phyloP scores from a whole-genome alignment of 2,329 filamentous ascomycete species.

The Aspergillus sp. region DNA sequence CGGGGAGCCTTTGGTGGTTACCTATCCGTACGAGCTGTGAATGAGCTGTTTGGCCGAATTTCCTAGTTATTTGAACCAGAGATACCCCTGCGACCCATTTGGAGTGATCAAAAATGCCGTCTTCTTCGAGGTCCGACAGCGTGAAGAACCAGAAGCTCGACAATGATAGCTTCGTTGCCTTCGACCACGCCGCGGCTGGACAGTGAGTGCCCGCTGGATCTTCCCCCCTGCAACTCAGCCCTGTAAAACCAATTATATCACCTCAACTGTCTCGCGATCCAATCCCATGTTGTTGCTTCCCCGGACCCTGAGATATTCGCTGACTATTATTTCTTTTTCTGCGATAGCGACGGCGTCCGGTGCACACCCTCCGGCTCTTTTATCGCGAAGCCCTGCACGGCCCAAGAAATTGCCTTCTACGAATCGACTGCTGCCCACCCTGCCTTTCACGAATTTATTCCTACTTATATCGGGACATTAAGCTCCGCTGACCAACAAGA shows the following conservation, averaged over 20 bases:
- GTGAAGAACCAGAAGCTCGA: slow-evolving; percentile 36
- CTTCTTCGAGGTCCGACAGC: slow-evolving; percentile 32
- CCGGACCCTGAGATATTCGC: not conserved
- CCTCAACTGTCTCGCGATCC: not conserved
- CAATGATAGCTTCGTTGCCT: slow-evolving; percentile 42
- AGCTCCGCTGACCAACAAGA: slow-evolving; percentile 58
- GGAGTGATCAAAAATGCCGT: slow-evolving; percentile 25
- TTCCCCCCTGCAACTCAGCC: slow-evolving; percentile 13
- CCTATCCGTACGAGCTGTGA: not conserved
- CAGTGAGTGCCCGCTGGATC: slow-evolving; percentile 42
- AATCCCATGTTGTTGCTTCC: not conserved
- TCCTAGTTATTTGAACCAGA: slow-evolving; percentile 5
- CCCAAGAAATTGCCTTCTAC: slow-evolving; percentile 86
- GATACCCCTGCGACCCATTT: not conserved
- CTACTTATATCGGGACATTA: slow-evolving; percentile 79
- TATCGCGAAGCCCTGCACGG: slow-evolving; percentile 91
- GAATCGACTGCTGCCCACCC: slow-evolving; percentile 69
- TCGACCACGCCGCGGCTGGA: slow-evolving; percentile 48
- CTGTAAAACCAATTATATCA: not conserved
- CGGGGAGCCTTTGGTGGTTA: slow-evolving; percentile 6
- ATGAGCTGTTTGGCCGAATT: not conserved
- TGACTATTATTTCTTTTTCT: slow-evolving; percentile 4
- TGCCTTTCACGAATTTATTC: slow-evolving; percentile 77
- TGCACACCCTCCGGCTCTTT: slow-evolving; percentile 79
- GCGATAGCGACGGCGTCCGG: slow-evolving; percentile 77